Conservation (phyloP, 2,329 filamentous ascomycete species). For the Cordyceps cicadae region DNA sequence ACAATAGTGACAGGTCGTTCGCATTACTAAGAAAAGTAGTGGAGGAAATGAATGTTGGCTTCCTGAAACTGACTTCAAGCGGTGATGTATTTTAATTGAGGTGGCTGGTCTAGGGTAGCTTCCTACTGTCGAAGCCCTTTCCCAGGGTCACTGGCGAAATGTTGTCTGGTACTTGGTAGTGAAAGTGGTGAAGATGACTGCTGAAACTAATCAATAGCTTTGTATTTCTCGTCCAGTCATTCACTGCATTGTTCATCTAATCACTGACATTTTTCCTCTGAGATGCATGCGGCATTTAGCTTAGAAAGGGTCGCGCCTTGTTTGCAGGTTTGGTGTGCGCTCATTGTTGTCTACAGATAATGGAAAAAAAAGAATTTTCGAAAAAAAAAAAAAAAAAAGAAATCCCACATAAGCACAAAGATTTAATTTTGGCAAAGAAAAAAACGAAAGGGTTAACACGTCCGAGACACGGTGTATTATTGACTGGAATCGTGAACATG, state of each 20-base stretch:
- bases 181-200: too few relatives aligned
- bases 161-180: not conserved
- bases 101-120: slow-evolving; percentile 47
- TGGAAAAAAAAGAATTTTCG: too few relatives aligned
- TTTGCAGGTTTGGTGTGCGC: too few relatives aligned
- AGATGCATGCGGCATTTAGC: not conserved
- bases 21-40: slow-evolving; percentile 42
- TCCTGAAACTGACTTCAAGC: slow-evolving; percentile 48
- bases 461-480: too few relatives aligned
- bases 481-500: too few relatives aligned
- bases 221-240: too few relatives aligned
- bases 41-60: slow-evolving; percentile 54
- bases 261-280: not conserved
- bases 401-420: too few relatives aligned
- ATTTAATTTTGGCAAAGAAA: too few relatives aligned
- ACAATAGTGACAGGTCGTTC: slow-evolving; percentile 55
- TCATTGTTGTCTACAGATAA: too few relatives aligned
- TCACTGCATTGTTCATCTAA: not conserved
- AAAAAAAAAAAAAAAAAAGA: too few relatives aligned
- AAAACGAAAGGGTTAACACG: too few relatives aligned
- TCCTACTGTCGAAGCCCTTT: slow-evolving; percentile 48
- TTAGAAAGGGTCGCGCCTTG: not conserved
- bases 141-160: slow-evolving; percentile 26
- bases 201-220: too few relatives aligned
- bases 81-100: slow-evolving; percentile 43